A percentile compares a stretch with the other conserved stretches of the same genome.
Evolutionary conservation across 352 stramenopile species (phyloP).

Genomic region (Globisporangium recalcitrans): DNA sequence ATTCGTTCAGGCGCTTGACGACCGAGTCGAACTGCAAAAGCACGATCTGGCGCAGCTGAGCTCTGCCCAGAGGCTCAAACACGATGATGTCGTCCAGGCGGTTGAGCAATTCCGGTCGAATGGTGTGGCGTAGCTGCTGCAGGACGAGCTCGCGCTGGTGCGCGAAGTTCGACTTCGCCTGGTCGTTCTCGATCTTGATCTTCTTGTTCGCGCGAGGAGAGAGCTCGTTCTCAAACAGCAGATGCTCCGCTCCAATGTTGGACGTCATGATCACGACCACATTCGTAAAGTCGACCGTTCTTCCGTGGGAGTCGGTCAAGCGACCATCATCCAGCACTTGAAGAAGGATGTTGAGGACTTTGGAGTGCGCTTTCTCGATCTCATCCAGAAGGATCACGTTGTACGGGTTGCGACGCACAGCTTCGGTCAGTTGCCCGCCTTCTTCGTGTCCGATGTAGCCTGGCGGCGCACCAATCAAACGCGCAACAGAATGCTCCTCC

Average conservation of each 20-base stretch:
- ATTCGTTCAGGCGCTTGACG: conserved; percentile 65
- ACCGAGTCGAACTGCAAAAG: conserved; percentile 90
- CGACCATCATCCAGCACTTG: conserved; percentile 97
- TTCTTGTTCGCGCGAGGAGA: conserved; percentile 62
- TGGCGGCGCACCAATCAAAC: conserved; percentile 92
- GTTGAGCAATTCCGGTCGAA: conserved; percentile 96
- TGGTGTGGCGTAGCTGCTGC: conserved; percentile 77
- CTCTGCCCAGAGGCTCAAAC: conserved; percentile 90
- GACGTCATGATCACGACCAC: conserved; percentile 97
- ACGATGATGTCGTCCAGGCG: conserved; percentile 95
- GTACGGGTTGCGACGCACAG: conserved; percentile 94
- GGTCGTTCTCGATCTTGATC: conserved; percentile 34
- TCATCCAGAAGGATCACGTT: conserved; percentile 97
- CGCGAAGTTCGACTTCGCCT: conserved; percentile 34
- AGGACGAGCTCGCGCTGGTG: conserved; percentile 83
- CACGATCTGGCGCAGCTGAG: conserved; percentile 91
- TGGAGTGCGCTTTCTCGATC: conserved; percentile 96
- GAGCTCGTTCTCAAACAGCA: conserved; percentile 69
- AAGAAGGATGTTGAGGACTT: conserved; percentile 95
- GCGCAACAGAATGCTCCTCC: conserved; percentile 92
- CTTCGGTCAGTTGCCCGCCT: conserved; percentile 95
- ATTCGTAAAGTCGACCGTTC: conserved; percentile 97
- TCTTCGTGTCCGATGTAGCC: conserved; percentile 96
- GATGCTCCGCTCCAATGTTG: conserved; percentile 92
- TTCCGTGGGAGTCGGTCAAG: conserved; percentile 94